Evolutionary conservation across 139 green algal genomes (phyloP).

Genomic region (Chlorella sp.): DNA sequence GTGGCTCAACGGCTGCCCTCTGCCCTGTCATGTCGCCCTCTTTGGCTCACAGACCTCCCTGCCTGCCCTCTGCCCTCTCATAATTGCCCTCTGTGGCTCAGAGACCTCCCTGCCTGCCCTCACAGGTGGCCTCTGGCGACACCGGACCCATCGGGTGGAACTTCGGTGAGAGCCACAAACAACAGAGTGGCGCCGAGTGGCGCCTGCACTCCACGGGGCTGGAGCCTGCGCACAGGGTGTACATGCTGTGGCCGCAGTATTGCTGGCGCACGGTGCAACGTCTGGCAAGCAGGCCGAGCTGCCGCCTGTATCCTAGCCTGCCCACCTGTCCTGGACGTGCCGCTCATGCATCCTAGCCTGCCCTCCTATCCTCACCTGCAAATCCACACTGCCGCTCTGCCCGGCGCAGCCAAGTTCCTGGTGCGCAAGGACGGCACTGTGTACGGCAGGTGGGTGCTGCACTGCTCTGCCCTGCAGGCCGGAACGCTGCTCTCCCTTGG

Average conservation of each 20-base stretch:
- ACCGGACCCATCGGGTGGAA: conserved; percentile 16
- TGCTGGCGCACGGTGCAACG: neutral
- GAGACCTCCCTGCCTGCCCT: too few species aligned
- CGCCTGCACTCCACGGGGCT: too few species aligned
- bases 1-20: too few species aligned
- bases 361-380: neutral
- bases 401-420: conserved; percentile 38
- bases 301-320: neutral
- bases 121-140: conserved; percentile 7
- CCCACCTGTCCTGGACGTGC: too few species aligned
- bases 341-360: neutral
- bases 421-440: conserved; percentile 39
- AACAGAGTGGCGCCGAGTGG: too few species aligned
- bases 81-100: too few species aligned
- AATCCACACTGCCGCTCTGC: neutral
- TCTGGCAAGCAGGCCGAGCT: neutral
- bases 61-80: too few species aligned
- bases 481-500: neutral
- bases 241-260: neutral
- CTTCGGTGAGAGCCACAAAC: neutral
- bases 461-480: neutral
- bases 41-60: too few species aligned
- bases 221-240: too few species aligned
- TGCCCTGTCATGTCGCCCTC: too few species aligned
- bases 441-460: conserved; percentile 10